A percentile compares a stretch with the other conserved stretches of the same genome.
Evolutionary conservation across 345 rosid genomes (phyloP).

Genomic region (Eutrema yunnanense): DNA sequence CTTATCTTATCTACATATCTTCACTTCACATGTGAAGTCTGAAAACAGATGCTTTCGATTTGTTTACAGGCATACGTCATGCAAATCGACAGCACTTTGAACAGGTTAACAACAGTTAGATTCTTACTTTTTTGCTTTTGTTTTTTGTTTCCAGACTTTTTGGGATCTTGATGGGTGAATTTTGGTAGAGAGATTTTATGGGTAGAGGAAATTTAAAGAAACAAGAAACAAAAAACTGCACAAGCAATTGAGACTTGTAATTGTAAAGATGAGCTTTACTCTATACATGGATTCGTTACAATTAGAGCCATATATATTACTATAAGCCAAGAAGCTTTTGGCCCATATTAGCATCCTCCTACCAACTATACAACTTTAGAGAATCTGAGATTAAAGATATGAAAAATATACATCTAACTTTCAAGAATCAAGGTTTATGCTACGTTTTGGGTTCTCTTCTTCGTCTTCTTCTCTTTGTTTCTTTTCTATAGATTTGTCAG

Average conservation of each 20-base stretch:
- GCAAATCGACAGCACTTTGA: slow-evolving; percentile 90
- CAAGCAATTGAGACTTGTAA: background rate
- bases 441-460: background rate
- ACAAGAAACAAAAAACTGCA: background rate
- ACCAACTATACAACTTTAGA: background rate
- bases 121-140: background rate
- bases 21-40: background rate
- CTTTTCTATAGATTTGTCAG: background rate
- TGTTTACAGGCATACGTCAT: slow-evolving; percentile 80
- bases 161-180: slow-evolving; percentile 43
- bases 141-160: background rate
- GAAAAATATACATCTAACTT: background rate
- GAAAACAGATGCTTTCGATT: background rate
- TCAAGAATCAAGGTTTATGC: background rate
- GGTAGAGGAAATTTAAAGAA: background rate
- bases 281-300: background rate
- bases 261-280: slow-evolving; percentile 3
- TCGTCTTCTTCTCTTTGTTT: too few species aligned
- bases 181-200: background rate
- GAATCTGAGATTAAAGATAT: background rate
- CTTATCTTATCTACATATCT: background rate
- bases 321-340: too few species aligned
- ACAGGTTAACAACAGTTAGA: slow-evolving; percentile 73
- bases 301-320: background rate
- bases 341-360: background rate